Percentiles rank a stretch among this genome's conserved stretches.
Conservation (phyloP, 768 basidiomycete species). For the Pleurotus cornucopiae region DNA sequence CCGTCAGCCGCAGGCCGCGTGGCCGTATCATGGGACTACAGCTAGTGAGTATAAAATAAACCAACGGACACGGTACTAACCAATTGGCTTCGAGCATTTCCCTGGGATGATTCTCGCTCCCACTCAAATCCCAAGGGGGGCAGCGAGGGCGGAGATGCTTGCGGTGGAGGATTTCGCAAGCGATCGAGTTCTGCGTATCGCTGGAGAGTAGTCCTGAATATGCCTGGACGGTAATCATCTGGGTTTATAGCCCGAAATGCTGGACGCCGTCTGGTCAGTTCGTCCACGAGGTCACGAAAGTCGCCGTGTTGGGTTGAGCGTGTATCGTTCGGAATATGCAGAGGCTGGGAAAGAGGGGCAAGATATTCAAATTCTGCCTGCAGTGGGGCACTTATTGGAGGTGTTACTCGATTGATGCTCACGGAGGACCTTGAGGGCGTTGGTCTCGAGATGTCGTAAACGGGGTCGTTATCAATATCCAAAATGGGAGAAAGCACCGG, state of each 20-base stretch:
- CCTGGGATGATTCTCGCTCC: neutral
- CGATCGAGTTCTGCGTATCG: slow-evolving; percentile 19
- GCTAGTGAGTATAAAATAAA: neutral
- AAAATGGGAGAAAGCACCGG: slow-evolving; percentile 2
- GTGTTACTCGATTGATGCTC: no score
- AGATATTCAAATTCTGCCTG: no score
- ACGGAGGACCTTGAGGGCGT: neutral
- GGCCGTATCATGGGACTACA: neutral
- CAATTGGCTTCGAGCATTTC: no score
- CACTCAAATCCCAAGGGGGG: slow-evolving; percentile 8
- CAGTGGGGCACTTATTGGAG: no score
- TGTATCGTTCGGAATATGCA: no score
- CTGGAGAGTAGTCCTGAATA: slow-evolving; percentile 45
- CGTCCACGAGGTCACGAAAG: neutral
- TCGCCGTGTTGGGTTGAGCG: no score
- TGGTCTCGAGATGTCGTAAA: slow-evolving; percentile 1
- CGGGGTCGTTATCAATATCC: neutral
- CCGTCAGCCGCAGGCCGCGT: neutral
- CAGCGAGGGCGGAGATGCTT: slow-evolving; percentile 8
- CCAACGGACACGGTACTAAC: no score
- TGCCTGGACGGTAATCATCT: slow-evolving; percentile 37
- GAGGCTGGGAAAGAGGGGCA: no score
- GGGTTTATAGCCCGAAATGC: slow-evolving; percentile 24
- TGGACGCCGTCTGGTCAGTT: neutral
- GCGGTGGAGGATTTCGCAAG: slow-evolving; percentile 8